Evolutionary conservation across 73 alveolate genomes (phyloP), one percentile per base, ranked within the genome.

Genomic region (Halteria grandinella): DNA sequence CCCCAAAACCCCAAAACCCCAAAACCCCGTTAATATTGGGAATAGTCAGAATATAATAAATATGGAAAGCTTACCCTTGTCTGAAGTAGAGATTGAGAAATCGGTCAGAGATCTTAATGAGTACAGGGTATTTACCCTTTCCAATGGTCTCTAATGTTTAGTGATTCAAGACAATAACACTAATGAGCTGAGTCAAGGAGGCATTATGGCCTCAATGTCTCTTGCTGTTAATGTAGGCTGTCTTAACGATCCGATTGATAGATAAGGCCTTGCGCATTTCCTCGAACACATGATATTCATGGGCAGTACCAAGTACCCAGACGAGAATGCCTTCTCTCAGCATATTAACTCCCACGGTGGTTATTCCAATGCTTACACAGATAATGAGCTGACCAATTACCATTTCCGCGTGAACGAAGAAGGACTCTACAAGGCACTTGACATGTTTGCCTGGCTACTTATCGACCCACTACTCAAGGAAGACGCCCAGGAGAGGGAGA

Each of bases 261-360:
- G 83, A 12, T 29, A 72, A 43, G 99, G 99, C 17, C 47, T 93
- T 17, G 99, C 99, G 7, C 99, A 96, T 72, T 91, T 95, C 69
- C 83, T 85, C 28, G 99, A 97, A 66, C 99, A 95, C 63, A 95
- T 97, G 99, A 79, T 91, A 25, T 89, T 89, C 76, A 82, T 88
- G 79, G 96, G 97, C 41, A 88, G 94, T 24, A 70, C 64, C 33
- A 85, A 87, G 75, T 94, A 92, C 72, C 95, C 97, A 23, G 69
- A 54, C 50, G 93, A 89, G 69, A 79, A 72, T 27, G 54, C 29
- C 12, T 85, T 80, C 33, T 89, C 79, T 25, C 80, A 72, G 34
- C 88, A 69, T 88, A 50, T 94, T 24, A 17, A 95, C 43, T 72
- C 73, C 32, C 74, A 92, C 69, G 90, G 93, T 37, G 99, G 99